Percentiles rank a stretch among this genome's conserved stretches.
These are phyloP conservation scores for Corrigiola litoralis DNA, from an alignment of 179 eudicot genomes.

Conservation along the genomic window DNA sequence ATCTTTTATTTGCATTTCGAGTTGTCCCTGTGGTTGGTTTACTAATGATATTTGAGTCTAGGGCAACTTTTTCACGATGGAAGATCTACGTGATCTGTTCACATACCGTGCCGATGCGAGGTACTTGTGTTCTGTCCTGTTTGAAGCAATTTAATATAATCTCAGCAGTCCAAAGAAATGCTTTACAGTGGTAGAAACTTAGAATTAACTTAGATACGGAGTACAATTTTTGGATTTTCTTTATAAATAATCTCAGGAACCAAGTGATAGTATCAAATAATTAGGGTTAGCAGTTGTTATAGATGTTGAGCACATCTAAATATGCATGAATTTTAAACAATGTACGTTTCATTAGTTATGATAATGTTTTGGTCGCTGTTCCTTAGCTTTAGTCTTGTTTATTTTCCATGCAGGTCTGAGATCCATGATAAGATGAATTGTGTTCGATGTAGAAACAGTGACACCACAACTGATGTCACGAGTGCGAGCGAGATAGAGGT, in stretches of 20 bases:
- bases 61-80: conserved; percentile 84
- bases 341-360: conserved; percentile 3
- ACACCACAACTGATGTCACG: conserved; percentile 16
- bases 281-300: too few species aligned
- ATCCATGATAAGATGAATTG: conserved; percentile 97
- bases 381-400: neutral
- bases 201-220: too few species aligned
- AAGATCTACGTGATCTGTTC: conserved; percentile 92
- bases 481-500: conserved; percentile 11
- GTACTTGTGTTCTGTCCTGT: conserved; percentile 27
- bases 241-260: too few species aligned
- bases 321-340: too few species aligned
- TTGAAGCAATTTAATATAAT: neutral
- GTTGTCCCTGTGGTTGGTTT: conserved; percentile 10
- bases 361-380: neutral
- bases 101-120: conserved; percentile 63
- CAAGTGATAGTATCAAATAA: too few species aligned
- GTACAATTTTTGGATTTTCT: too few species aligned
- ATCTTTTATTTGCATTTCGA: neutral
- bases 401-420: conserved; percentile 59
- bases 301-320: too few species aligned
- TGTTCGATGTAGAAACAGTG: conserved; percentile 53
- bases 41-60: conserved; percentile 23
- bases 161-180: too few species aligned
- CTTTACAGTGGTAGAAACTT: too few species aligned